Evolutionary conservation across 2,329 filamentous ascomycete species (phyloP), one percentile per base, ranked within the genome.

Genomic region (Berkeleyomyces basicola): DNA sequence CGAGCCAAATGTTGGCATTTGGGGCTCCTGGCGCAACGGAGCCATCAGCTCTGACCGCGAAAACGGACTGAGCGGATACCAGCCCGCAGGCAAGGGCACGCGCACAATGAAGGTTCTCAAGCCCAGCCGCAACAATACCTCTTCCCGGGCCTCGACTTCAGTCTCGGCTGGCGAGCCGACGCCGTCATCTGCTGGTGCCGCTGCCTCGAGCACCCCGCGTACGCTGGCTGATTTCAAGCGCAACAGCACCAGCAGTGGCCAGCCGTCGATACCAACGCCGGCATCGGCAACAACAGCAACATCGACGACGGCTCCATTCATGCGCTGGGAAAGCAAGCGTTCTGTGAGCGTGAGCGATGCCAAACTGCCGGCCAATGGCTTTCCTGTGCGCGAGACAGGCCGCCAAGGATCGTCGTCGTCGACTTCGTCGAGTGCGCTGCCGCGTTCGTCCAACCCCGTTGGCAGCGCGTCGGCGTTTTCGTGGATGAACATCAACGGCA

Each of bases 381-480:
- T 58, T 31, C n/a, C 77, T 80, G 61, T 76, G 79, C 63, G 84
- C 80, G 71, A 81, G 77, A 68, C 80, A 79, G 67, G 74, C 68
- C 51, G 75, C 71, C 61, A 63, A 81, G 81, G 82, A 82, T 37
- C 66, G 74, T 44, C 39, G 40, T 63, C 61, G 37, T 55, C 57
- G 2, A 55, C 62, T 7, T 42, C 55, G 14, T 63, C 62, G 11
- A 53, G 46, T 49, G 69, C 73, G 16, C 70, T 76, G n/a, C 75
- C 82, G 14, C 80, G 83, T 63, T 79, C 83, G 5, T 78, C 83
- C 40, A 97, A 97, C 70, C 92, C 93, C 0, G 82, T 96, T 16
- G 92, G 92, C 7, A 88, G 88, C n/a, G 92, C 88, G 11, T 93
- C 89, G 64, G 92, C 92, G 2, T 97, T 97, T 75, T 86, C 88